Evolutionary conservation across 306 rosid genomes (phyloP).

Genomic region (Cyamopsis tetragonoloba): DNA sequence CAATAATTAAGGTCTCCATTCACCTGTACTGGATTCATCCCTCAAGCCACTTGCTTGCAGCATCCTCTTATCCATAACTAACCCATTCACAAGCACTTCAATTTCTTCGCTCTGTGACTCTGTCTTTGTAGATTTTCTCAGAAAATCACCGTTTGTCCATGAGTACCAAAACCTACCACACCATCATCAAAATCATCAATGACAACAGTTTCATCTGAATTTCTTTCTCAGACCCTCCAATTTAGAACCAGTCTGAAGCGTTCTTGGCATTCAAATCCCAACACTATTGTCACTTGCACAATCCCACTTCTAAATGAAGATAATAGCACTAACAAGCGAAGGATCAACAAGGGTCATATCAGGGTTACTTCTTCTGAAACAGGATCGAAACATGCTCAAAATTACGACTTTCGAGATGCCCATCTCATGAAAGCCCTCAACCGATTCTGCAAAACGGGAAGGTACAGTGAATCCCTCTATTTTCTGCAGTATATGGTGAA

Average conservation of each 20-base stretch:
- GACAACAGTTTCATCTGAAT: conserved; percentile 61
- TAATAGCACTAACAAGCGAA: conserved; percentile 8
- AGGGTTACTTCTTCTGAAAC: conserved; percentile 33
- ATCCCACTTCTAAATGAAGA: conserved; percentile 28
- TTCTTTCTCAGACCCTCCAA: conserved; percentile 49
- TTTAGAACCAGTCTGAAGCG: conserved; percentile 27
- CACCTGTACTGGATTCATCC: neutral
- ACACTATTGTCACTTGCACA: conserved; percentile 30
- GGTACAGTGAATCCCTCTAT: conserved; percentile 63
- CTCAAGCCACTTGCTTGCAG: neutral
- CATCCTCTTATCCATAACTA: conserved; percentile 34
- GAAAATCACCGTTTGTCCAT: conserved; percentile 7
- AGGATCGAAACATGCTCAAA: conserved; percentile 23
- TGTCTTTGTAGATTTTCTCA: neutral
- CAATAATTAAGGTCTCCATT: neutral
- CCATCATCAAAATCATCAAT: conserved; percentile 31
- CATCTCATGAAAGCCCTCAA: conserved; percentile 55
- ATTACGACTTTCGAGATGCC: conserved; percentile 41
- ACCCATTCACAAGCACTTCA: neutral
- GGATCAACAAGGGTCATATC: conserved; percentile 21
- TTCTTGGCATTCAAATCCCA: conserved; percentile 33
- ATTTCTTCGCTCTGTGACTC: too few species aligned
- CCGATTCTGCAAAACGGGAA: conserved; percentile 61
- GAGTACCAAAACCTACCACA: neutral
- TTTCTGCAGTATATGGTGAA: conserved; percentile 63